Evolutionary conservation across 208 protist genomes (phyloP).

Genomic region (Wallacemonas sp.): DNA sequence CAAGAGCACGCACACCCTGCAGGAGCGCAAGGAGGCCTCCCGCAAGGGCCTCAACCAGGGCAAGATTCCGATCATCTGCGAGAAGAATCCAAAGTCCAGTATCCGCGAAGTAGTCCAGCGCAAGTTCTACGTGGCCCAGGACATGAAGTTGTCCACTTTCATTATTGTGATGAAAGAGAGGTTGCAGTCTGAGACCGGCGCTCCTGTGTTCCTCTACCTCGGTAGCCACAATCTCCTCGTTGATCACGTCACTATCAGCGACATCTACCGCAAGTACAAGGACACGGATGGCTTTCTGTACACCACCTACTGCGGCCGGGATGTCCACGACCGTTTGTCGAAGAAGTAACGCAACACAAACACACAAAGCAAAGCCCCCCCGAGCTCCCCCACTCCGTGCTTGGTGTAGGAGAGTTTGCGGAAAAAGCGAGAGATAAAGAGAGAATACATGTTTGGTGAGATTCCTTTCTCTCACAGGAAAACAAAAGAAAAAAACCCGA

Average conservation of each 20-base stretch:
- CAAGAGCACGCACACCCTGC: conserved; percentile 32
- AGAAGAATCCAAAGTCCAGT: conserved; percentile 73
- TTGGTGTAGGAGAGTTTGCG: no score
- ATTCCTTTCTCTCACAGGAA: no score
- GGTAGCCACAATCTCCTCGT: conserved; percentile 28
- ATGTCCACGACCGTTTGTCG: conserved; percentile 3
- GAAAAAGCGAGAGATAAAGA: no score
- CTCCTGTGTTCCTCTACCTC: conserved; percentile 23
- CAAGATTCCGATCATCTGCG: conserved; percentile 89
- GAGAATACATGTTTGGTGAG: no score
- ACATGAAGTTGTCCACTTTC: conserved; percentile 19
- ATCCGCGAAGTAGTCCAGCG: conserved; percentile 85
- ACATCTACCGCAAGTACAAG: conserved; percentile 22
- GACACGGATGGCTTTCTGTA: conserved; percentile 21
- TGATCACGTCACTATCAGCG: conserved; percentile 10
- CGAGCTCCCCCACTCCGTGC: no score
- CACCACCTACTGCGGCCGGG: conserved; percentile 12
- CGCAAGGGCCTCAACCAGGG: conserved; percentile 46
- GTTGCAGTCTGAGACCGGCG: conserved; percentile 11
- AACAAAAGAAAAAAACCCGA: no score
- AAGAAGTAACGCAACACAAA: no score
- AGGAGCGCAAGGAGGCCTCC: conserved; percentile 46
- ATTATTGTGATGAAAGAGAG: conserved; percentile 21
- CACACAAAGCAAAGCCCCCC: no score
- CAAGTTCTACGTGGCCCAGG: conserved; percentile 52